phyloP scores from a whole-genome alignment of 805 yeast species.

The Myxozyma neotropica region DNA sequence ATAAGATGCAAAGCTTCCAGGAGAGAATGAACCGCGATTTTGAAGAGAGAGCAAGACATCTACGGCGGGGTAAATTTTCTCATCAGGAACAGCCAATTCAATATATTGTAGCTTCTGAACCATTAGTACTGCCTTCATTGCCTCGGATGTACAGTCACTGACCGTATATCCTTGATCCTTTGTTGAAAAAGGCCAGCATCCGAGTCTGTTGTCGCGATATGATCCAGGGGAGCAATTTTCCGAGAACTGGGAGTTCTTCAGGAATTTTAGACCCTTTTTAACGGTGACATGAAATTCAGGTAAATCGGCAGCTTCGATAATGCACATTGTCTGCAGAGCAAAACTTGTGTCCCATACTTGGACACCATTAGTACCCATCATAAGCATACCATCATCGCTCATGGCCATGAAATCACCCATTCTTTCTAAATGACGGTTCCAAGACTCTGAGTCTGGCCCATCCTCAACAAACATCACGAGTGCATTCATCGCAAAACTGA shows the following conservation, averaged over 20 bases:
- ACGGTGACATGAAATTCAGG: slow-evolving; percentile 68
- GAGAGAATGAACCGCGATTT: slow-evolving; percentile 74
- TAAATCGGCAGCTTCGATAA: slow-evolving; percentile 73
- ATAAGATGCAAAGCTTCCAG: slow-evolving; percentile 91
- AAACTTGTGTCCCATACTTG: slow-evolving; percentile 98
- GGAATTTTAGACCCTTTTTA: slow-evolving; percentile 65
- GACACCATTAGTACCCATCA: slow-evolving; percentile 96
- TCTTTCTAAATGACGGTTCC: slow-evolving; percentile 56
- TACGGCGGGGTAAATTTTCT: slow-evolving; percentile 64
- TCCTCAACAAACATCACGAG: slow-evolving; percentile 70
- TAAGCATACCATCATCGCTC: slow-evolving; percentile 88
- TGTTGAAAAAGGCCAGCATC: slow-evolving; percentile 97
- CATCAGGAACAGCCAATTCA: slow-evolving; percentile 55
- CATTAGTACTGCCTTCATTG: slow-evolving; percentile 91
- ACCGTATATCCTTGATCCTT: slow-evolving; percentile 96
- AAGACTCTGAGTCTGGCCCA: slow-evolving; percentile 67
- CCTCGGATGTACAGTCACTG: slow-evolving; percentile 95
- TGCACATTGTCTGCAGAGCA: slow-evolving; percentile 77
- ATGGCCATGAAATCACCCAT: slow-evolving; percentile 78
- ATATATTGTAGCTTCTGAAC: slow-evolving; percentile 66
- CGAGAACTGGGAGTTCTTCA: slow-evolving; percentile 81
- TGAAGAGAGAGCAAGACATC: slow-evolving; percentile 78
- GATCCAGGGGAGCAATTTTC: slow-evolving; percentile 75
- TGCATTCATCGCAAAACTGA: slow-evolving; percentile 80
- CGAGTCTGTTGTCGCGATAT: slow-evolving; percentile 78